phyloP scores from a whole-genome alignment of 1,139 yeast genomes.

The Kurtzmaniella natalensis region DNA sequence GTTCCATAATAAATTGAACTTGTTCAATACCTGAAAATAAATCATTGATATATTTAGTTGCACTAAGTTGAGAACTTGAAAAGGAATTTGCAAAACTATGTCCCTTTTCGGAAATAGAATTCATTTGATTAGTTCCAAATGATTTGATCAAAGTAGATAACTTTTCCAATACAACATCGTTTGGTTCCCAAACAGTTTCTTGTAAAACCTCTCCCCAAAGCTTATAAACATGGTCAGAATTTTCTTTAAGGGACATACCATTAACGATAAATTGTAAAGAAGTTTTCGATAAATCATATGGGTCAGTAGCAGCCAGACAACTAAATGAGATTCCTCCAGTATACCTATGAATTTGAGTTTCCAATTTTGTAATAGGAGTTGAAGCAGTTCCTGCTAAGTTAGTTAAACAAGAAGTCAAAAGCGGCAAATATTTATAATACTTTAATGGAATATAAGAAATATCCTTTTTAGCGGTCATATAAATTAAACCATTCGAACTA shows the following conservation, averaged over 20 bases:
- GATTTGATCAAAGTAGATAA: slow-evolving; percentile 69
- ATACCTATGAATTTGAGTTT: slow-evolving; percentile 72
- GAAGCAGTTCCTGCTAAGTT: slow-evolving; percentile 72
- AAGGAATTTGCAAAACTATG: slow-evolving; percentile 75
- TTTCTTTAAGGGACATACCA: slow-evolving; percentile 73
- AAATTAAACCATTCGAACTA: slow-evolving; percentile 73
- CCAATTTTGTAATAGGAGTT: slow-evolving; percentile 74
- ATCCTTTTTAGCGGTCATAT: slow-evolving; percentile 57
- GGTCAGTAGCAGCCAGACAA: slow-evolving; percentile 53
- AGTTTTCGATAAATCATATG: slow-evolving; percentile 46
- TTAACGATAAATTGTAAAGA: slow-evolving; percentile 46
- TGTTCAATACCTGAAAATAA: slow-evolving; percentile 70
- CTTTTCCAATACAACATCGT: slow-evolving; percentile 57
- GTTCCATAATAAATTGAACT: slow-evolving; percentile 60
- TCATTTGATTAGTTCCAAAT: slow-evolving; percentile 73
- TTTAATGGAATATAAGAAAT: slow-evolving; percentile 55
- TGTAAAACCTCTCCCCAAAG: slow-evolving; percentile 65
- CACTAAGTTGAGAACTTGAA: slow-evolving; percentile 62
- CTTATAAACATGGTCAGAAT: slow-evolving; percentile 54
- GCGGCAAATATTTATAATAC: slow-evolving; percentile 64
- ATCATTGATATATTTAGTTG: slow-evolving; percentile 60
- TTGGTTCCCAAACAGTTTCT: slow-evolving; percentile 56
- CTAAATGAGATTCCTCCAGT: slow-evolving; percentile 82
- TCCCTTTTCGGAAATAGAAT: slow-evolving; percentile 80
- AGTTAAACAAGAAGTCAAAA: slow-evolving; percentile 76